Conservation (phyloP, 768 basidiomycete species). For the Paxillus ammoniavirescens region DNA sequence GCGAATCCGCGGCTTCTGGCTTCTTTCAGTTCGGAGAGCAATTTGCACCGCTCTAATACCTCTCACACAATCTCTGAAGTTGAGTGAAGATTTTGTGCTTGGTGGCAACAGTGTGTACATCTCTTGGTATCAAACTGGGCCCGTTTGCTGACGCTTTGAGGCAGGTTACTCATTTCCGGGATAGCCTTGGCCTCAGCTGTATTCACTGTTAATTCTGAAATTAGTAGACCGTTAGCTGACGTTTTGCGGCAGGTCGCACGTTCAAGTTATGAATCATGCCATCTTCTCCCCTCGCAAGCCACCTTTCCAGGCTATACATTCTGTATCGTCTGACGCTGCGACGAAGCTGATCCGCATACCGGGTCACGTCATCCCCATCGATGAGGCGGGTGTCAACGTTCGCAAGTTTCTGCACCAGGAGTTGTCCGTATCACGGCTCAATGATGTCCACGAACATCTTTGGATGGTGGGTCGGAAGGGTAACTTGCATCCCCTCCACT, state of each 20-base stretch:
- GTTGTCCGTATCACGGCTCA: not conserved
- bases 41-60: not conserved
- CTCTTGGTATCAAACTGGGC: not conserved
- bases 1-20: too few relatives aligned
- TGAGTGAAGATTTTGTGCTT: not conserved
- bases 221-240: not conserved
- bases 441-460: constrained; percentile 5
- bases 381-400: not conserved
- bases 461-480: constrained; percentile 12
- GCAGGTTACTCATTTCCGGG: not conserved
- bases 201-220: not conserved
- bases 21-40: too few relatives aligned
- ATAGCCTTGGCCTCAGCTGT: not conserved
- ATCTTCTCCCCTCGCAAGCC: not conserved
- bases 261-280: not conserved
- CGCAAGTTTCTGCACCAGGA: constrained; percentile 1
- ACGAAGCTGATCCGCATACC: not conserved
- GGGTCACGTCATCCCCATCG: constrained; percentile 1
- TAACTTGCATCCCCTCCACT: constrained; percentile 9
- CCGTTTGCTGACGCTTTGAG: not conserved
- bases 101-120: not conserved
- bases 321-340: not conserved
- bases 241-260: not conserved
- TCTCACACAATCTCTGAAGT: not conserved
- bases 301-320: not conserved